Base-by-base conservation (phyloP, 192 early-diverging fungal genomes). In the Globomyces pollinis-pini region DNA sequence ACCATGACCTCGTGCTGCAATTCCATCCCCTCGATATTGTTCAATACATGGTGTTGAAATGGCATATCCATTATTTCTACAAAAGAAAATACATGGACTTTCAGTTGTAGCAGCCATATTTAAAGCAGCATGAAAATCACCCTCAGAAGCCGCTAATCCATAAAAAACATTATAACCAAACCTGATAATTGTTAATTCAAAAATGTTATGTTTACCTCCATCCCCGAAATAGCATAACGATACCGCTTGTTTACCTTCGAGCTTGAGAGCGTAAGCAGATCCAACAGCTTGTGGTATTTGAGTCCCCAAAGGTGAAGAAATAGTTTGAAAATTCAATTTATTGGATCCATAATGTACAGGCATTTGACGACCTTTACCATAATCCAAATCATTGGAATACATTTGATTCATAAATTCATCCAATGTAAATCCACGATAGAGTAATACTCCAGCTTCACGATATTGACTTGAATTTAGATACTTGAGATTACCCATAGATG, bases 21-120 rank as follows among this genome's bases (percentile, higher is more conserved):
- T 94, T 41, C 96, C 96, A 64, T 99, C 96, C 32, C 96, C 96
- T 60, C 89, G 84, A 72, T 96, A 99, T 74, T 99, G 96, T 59
- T 99, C 96, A 29, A 78, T 74, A 18, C 88, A 78, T 28, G 94
- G 96, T 0, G 96, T 99, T 0, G 94, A 97, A 44, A 99, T 99
- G 20, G 96, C 94, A 69, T 88, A 99, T 16, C 96, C 96, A 69
- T 99, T 99, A 78, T 99, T 99, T 34, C 96, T 88, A 76, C 93
- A 96, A 71, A 96, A 89, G 63, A 93, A 98, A 35, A 98, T 88
- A 29, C 89, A 89, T 4, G 95, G 95, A 56, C 86, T 82, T 50
- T 85, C 86, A 45, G 89, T 82, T 2, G 94, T 96, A 15, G 94
- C 84, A 0, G 96, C 96, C 79, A 99, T 93, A 75, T 99, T 99